phyloP scores from a whole-genome alignment of 139 green algal genomes.

The Picochlorum sp. region DNA sequence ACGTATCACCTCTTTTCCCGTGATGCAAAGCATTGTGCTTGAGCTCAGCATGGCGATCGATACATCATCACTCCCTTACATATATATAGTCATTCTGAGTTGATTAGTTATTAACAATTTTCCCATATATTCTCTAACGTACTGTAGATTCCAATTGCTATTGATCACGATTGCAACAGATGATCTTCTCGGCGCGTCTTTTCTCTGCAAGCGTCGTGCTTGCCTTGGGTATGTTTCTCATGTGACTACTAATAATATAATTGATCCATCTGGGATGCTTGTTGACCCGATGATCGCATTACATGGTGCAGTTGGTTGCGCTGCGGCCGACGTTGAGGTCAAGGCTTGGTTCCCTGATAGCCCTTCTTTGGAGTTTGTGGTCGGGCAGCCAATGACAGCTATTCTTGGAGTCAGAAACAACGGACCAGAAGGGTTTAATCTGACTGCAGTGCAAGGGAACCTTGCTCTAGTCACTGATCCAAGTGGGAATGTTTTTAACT shows the following conservation, averaged over 20 bases:
- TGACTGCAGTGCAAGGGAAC: constrained; percentile 12
- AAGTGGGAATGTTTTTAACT: constrained; percentile 25
- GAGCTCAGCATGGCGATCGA: too few relatives aligned
- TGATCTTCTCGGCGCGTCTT: too few relatives aligned
- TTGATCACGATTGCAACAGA: too few relatives aligned
- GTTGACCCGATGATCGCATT: not conserved
- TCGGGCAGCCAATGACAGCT: constrained; percentile 15
- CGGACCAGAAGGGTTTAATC: constrained; percentile 4
- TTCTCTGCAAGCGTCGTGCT: too few relatives aligned
- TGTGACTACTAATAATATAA: not conserved
- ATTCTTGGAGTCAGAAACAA: constrained; percentile 28
- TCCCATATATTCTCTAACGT: too few relatives aligned
- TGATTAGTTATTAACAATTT: too few relatives aligned
- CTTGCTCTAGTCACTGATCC: constrained; percentile 25
- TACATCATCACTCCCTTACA: too few relatives aligned
- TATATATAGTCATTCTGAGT: too few relatives aligned
- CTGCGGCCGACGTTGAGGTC: constrained; percentile 13
- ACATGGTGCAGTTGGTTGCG: constrained; percentile 7
- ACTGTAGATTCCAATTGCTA: too few relatives aligned
- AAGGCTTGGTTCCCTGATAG: constrained; percentile 28
- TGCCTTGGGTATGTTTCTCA: too few relatives aligned
- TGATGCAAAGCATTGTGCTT: too few relatives aligned
- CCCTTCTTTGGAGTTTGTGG: constrained; percentile 25
- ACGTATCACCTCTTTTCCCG: too few relatives aligned
- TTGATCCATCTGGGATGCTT: not conserved